Evolutionary conservation across 2,329 filamentous ascomycete genomes (phyloP).

Genomic region (Camillea tinctor): DNA sequence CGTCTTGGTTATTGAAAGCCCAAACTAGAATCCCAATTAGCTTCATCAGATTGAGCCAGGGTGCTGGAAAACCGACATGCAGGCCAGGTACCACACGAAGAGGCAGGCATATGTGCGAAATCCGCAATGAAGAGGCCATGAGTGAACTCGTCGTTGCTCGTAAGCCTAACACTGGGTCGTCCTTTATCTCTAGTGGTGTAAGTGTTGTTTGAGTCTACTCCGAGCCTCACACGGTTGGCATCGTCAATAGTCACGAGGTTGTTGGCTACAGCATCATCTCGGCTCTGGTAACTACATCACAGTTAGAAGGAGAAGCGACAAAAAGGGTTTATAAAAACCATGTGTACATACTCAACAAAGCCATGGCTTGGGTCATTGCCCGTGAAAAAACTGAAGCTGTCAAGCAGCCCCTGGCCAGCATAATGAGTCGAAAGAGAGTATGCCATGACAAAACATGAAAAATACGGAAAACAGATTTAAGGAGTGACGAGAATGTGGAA

Average conservation of each 20-base stretch:
- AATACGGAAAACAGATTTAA: constrained; percentile 14
- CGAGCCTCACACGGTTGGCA: constrained; percentile 43
- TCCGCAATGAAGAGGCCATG: constrained; percentile 71
- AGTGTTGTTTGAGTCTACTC: constrained; percentile 42
- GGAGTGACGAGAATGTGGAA: constrained; percentile 26
- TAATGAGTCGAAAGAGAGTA: constrained; percentile 33
- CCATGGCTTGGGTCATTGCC: constrained; percentile 62
- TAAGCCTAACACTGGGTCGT: constrained; percentile 63
- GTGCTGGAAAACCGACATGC: constrained; percentile 50
- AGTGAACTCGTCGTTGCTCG: constrained; percentile 62
- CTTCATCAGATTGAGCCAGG: neutral
- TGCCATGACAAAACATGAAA: constrained; percentile 18
- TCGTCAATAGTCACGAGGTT: constrained; percentile 44
- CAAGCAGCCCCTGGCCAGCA: constrained; percentile 31
- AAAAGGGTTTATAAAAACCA: constrained; percentile 16
- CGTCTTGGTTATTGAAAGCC: constrained; percentile 39
- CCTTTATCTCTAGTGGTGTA: constrained; percentile 38
- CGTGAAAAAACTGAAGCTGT: constrained; percentile 50
- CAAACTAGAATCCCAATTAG: constrained; percentile 41
- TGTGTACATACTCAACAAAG: constrained; percentile 60
- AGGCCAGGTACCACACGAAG: constrained; percentile 71
- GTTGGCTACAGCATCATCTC: constrained; percentile 37
- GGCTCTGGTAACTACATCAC: constrained; percentile 42
- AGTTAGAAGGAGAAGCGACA: neutral
- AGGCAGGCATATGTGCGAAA: constrained; percentile 70